Conservation (phyloP, 768 basidiomycete species). For the Coprinopsis sp. region DNA sequence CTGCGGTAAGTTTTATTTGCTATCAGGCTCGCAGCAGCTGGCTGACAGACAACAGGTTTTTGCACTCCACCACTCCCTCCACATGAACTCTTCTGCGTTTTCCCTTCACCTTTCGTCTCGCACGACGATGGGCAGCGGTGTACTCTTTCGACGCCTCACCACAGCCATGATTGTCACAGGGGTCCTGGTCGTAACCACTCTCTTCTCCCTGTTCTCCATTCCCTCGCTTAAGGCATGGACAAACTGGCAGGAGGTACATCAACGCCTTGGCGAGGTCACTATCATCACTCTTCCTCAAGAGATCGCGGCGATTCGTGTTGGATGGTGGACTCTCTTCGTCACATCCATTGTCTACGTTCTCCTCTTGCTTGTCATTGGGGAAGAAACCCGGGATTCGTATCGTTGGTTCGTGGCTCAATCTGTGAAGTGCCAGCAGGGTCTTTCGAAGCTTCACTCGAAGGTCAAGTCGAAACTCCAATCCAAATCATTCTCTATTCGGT, state of each 20-base stretch:
- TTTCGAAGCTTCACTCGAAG: neutral
- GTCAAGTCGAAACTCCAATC: neutral
- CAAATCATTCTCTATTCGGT: neutral
- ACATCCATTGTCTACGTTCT: slow-evolving; percentile 36
- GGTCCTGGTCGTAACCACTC: slow-evolving; percentile 34
- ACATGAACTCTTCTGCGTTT: slow-evolving; percentile 21
- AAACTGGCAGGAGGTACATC: slow-evolving; percentile 46
- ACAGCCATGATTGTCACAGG: slow-evolving; percentile 41
- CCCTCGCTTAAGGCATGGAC: slow-evolving; percentile 32
- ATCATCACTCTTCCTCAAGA: slow-evolving; percentile 24
- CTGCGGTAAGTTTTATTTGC: slow-evolving; percentile 33
- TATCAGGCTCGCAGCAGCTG: neutral
- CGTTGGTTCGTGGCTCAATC: slow-evolving; percentile 27
- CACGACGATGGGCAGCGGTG: slow-evolving; percentile 36
- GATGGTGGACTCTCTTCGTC: slow-evolving; percentile 39
- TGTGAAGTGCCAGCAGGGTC: neutral
- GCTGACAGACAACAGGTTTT: slow-evolving; percentile 20
- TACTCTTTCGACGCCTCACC: slow-evolving; percentile 55
- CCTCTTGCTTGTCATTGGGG: slow-evolving; percentile 32
- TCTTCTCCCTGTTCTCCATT: slow-evolving; percentile 35
- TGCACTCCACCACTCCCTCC: slow-evolving; percentile 29
- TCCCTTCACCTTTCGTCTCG: slow-evolving; percentile 35
- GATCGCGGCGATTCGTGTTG: slow-evolving; percentile 21
- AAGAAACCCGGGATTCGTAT: slow-evolving; percentile 32
- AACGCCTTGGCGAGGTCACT: slow-evolving; percentile 32